phyloP scores from a whole-genome alignment of 23 red algal genomes.

The Cyanidioschyzon merolae region DNA sequence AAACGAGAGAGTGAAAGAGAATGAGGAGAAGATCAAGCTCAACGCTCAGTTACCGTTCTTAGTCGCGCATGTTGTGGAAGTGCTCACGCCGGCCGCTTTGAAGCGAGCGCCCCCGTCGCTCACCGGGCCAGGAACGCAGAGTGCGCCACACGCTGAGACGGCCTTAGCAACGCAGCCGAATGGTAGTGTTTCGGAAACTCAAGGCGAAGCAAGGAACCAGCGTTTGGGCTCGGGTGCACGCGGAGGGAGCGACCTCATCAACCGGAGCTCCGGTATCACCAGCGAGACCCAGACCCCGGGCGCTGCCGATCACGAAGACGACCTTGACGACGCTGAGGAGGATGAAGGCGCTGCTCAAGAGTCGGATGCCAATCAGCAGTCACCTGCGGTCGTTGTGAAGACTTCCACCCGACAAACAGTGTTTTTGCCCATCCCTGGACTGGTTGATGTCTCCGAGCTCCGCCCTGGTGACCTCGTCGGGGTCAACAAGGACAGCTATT shows the following conservation, averaged over 20 bases:
- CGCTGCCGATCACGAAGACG: slow-evolving; percentile 70
- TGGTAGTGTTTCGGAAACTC: not conserved
- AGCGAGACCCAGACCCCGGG: too few relatives aligned
- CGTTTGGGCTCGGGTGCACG: not conserved
- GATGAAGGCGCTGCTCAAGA: slow-evolving; percentile 70
- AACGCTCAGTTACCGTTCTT: slow-evolving; percentile 94
- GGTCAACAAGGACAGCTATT: slow-evolving; percentile 98
- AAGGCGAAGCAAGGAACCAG: too few relatives aligned
- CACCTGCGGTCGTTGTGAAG: slow-evolving; percentile 86
- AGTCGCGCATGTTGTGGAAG: slow-evolving; percentile 90
- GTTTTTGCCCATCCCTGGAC: slow-evolving; percentile 82
- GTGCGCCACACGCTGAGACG: not conserved
- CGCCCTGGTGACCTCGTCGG: slow-evolving; percentile 93
- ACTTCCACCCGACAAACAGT: slow-evolving; percentile 93
- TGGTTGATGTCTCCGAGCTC: slow-evolving; percentile 70
- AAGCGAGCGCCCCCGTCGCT: not conserved
- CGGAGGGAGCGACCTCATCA: too few relatives aligned
- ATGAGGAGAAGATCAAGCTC: slow-evolving; percentile 96
- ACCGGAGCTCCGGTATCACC: not conserved
- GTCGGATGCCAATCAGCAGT: slow-evolving; percentile 54
- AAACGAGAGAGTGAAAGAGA: slow-evolving; percentile 80
- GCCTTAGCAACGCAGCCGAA: not conserved
- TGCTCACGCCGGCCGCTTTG: slow-evolving; percentile 31
- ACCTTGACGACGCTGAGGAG: slow-evolving; percentile 43
- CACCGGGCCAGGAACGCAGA: not conserved